phyloP scores from a whole-genome alignment of 2,329 filamentous ascomycete species.

The Xylaria sp. region DNA sequence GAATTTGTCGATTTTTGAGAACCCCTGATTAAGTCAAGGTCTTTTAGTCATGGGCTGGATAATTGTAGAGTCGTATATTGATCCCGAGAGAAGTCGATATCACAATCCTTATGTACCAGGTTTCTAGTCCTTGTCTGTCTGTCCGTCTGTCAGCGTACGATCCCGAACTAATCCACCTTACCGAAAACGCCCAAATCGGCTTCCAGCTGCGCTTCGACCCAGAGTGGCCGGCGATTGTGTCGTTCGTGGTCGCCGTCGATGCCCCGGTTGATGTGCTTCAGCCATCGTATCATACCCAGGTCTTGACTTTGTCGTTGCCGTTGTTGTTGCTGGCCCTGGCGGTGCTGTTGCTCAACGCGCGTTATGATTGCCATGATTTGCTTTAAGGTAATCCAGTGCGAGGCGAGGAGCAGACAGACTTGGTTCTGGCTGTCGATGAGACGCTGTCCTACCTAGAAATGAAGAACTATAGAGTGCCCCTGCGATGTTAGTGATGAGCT shows the following conservation, averaged over 20 bases:
- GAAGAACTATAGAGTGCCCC: slow-evolving; percentile 49
- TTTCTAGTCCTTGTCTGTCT: no score
- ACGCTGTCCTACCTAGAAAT: slow-evolving; percentile 46
- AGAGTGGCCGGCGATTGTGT: slow-evolving; percentile 50
- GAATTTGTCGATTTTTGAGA: no score
- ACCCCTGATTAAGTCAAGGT: no score
- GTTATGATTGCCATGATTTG: slow-evolving; percentile 49
- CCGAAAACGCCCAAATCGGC: slow-evolving; percentile 44
- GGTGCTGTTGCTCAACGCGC: slow-evolving; percentile 34
- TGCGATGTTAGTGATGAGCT: slow-evolving; percentile 42
- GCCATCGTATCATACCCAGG: slow-evolving; percentile 45
- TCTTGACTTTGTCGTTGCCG: slow-evolving; percentile 27
- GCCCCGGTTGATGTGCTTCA: slow-evolving; percentile 45
- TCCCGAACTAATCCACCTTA: slow-evolving; percentile 19
- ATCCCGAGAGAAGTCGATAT: neutral
- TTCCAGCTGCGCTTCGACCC: slow-evolving; percentile 49
- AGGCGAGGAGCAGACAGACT: slow-evolving; percentile 42
- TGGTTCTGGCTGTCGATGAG: slow-evolving; percentile 45
- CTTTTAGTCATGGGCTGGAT: no score
- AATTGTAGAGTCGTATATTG: no score
- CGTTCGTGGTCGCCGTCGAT: slow-evolving; percentile 40
- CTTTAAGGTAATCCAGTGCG: slow-evolving; percentile 52
- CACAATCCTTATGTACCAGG: neutral
- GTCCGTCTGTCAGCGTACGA: neutral
- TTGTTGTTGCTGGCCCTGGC: slow-evolving; percentile 11